Conservation (phyloP, 257 asterid species). For the Scutellaria baicalensis region DNA sequence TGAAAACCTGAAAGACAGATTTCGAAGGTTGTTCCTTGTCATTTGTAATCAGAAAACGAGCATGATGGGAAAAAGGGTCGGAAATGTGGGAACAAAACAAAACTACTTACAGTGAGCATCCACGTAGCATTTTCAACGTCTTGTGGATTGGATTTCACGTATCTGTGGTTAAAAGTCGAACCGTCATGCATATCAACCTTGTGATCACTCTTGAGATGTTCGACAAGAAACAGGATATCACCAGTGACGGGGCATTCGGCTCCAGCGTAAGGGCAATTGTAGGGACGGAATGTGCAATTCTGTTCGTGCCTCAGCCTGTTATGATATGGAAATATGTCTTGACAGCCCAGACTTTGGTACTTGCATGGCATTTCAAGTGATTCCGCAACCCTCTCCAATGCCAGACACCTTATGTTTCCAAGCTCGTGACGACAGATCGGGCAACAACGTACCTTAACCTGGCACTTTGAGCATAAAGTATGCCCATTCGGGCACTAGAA, state of each 20-base stretch:
- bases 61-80: background rate
- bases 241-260: conserved; percentile 36
- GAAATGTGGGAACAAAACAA: background rate
- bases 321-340: conserved; percentile 32
- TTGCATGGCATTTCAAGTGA: conserved; percentile 43
- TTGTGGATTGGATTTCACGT: conserved; percentile 35
- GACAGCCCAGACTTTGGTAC: conserved; percentile 36
- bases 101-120: conserved; percentile 44
- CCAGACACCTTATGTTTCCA: conserved; percentile 47
- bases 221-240: conserved; percentile 34
- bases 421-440: conserved; percentile 40
- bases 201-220: conserved; percentile 42
- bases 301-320: conserved; percentile 30
- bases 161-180: conserved; percentile 43
- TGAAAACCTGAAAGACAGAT: conserved; percentile 28
- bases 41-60: background rate
- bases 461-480: conserved; percentile 39
- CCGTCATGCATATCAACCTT: conserved; percentile 46
- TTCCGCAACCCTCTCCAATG: conserved; percentile 39
- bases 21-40: background rate
- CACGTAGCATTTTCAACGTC: conserved; percentile 42
- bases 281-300: conserved; percentile 43
- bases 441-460: conserved; percentile 29
- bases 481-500: conserved; percentile 47
- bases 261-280: conserved; percentile 41